Evolutionary conservation across 768 basidiomycete genomes (phyloP).

Genomic region (Pleurotus tuoliensis): DNA sequence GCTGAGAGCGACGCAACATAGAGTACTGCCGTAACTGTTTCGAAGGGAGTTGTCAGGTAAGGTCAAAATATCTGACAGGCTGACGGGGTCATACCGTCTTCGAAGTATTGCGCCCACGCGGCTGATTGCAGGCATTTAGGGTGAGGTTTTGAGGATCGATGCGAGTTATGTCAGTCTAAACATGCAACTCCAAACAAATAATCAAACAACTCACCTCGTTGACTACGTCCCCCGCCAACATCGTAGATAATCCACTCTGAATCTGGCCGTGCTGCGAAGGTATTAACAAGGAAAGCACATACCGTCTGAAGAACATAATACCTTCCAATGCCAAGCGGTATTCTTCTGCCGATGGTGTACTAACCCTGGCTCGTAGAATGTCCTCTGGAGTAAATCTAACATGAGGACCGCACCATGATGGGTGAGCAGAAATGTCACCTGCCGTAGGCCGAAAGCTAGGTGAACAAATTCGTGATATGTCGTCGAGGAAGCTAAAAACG

Average conservation of each 20-base stretch:
- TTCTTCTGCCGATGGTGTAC: constrained; percentile 63
- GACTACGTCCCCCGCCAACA: constrained; percentile 56
- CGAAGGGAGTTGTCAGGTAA: background rate
- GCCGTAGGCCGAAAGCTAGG: constrained; percentile 49
- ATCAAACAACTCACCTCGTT: constrained; percentile 39
- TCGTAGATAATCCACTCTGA: constrained; percentile 63
- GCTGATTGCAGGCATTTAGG: constrained; percentile 26
- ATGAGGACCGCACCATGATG: too few relatives aligned
- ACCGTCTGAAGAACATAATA: constrained; percentile 20
- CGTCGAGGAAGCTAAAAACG: constrained; percentile 50
- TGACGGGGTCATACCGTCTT: constrained; percentile 43
- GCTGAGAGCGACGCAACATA: constrained; percentile 65
- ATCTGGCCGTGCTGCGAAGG: constrained; percentile 21
- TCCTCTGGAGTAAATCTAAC: constrained; percentile 36
- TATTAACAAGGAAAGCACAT: too few relatives aligned
- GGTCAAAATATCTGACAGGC: background rate
- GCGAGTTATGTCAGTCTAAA: background rate
- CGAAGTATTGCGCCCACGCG: constrained; percentile 68
- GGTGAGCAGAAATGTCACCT: constrained; percentile 25
- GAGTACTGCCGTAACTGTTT: constrained; percentile 56
- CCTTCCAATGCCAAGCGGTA: constrained; percentile 51
- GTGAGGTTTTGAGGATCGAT: background rate
- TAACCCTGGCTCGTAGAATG: constrained; percentile 59
- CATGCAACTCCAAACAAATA: background rate
- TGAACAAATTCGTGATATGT: constrained; percentile 46